Conservation (phyloP, 371 early-diverging fungal species). For the Mucor sp. region DNA sequence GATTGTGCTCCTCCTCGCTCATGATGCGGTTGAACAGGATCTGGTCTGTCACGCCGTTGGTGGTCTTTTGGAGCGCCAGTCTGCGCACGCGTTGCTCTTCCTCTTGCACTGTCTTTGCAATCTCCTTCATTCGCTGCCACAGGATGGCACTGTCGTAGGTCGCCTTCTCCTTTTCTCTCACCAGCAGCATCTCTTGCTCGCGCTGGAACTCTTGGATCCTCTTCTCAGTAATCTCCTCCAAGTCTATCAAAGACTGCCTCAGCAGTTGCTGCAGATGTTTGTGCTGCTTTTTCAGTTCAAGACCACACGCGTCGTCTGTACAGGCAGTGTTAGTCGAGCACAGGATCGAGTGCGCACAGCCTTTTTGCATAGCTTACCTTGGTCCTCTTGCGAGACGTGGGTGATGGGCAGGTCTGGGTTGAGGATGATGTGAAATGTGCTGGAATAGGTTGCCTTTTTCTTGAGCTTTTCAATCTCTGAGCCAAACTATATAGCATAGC, state of each 20-base stretch:
- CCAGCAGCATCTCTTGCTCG: slow-evolving; percentile 25
- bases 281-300: slow-evolving; percentile 27
- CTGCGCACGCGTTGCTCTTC: neutral
- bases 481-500: slow-evolving; percentile 18
- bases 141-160: slow-evolving; percentile 29
- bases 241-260: slow-evolving; percentile 16
- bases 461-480: slow-evolving; percentile 16
- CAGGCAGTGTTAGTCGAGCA: no score
- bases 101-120: slow-evolving; percentile 21
- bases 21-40: neutral
- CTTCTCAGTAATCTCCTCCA: slow-evolving; percentile 26
- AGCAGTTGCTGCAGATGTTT: slow-evolving; percentile 23
- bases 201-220: slow-evolving; percentile 28
- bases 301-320: neutral
- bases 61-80: neutral
- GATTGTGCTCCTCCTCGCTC: neutral
- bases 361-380: neutral
- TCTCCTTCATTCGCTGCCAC: slow-evolving; percentile 37
- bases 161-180: slow-evolving; percentile 20
- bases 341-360: neutral
- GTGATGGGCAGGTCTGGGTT: slow-evolving; percentile 15
- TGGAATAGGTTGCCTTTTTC: slow-evolving; percentile 24
- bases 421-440: slow-evolving; percentile 29
- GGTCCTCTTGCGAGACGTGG: neutral
- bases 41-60: neutral